A percentile compares a stretch with the other conserved stretches of the same genome.
phyloP scores from a whole-genome alignment of 495 filamentous ascomycete genomes.

The Penicillium roqueforti region DNA sequence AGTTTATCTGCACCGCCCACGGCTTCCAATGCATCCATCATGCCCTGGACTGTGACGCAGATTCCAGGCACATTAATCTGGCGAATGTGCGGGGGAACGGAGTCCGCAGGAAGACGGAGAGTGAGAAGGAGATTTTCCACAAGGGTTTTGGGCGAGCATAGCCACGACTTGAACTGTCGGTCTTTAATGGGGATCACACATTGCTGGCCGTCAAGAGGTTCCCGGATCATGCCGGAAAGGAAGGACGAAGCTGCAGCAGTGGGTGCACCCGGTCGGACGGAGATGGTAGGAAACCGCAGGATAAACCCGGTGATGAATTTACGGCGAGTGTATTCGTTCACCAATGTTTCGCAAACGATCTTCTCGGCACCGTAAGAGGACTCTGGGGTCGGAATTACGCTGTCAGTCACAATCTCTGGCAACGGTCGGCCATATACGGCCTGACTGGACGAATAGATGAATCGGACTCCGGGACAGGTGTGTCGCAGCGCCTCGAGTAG shows the following conservation, averaged over 20 bases:
- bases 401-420: slow-evolving; percentile 48
- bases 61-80: slow-evolving; percentile 69
- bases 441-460: slow-evolving; percentile 57
- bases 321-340: slow-evolving; percentile 68
- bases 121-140: slow-evolving; percentile 62
- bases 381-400: slow-evolving; percentile 60
- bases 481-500: slow-evolving; percentile 55
- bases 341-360: slow-evolving; percentile 62
- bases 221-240: slow-evolving; percentile 63
- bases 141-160: slow-evolving; percentile 59
- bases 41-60: slow-evolving; percentile 62
- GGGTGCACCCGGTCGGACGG: slow-evolving; percentile 64
- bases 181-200: slow-evolving; percentile 61
- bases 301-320: slow-evolving; percentile 60
- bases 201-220: slow-evolving; percentile 54
- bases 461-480: slow-evolving; percentile 53
- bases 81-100: slow-evolving; percentile 51
- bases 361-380: slow-evolving; percentile 73
- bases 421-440: slow-evolving; percentile 56
- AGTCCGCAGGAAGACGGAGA: slow-evolving; percentile 46
- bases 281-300: slow-evolving; percentile 68
- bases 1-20: slow-evolving; percentile 65
- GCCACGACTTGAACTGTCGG: slow-evolving; percentile 55
- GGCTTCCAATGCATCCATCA: slow-evolving; percentile 65
- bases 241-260: slow-evolving; percentile 67